Percentiles rank a stretch among this genome's conserved stretches.
phyloP scores from a whole-genome alignment of 768 basidiomycete genomes.

The Leccinum barrowsii region DNA sequence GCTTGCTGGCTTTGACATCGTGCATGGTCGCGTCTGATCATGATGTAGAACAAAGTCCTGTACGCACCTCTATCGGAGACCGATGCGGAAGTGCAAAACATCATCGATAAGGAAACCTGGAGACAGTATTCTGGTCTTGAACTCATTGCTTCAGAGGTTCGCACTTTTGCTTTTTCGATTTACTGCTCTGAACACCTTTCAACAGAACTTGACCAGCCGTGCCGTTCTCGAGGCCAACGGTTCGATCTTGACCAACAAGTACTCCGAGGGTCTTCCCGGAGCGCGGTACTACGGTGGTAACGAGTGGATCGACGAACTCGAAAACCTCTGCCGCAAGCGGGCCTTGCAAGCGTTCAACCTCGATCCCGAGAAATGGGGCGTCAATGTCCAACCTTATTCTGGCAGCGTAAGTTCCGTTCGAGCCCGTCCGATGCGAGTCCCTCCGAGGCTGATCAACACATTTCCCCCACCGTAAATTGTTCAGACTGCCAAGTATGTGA shows the following conservation, averaged over 20 bases:
- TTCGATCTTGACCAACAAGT: slow-evolving; percentile 98
- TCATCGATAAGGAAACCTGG: slow-evolving; percentile 99
- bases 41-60: slow-evolving; percentile 79
- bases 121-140: slow-evolving; percentile 96
- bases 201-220: slow-evolving; percentile 90
- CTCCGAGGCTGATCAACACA: slow-evolving; percentile 11
- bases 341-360: slow-evolving; percentile 96
- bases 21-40: not conserved
- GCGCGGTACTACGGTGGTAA: slow-evolving; percentile 98
- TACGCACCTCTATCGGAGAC: slow-evolving; percentile 86
- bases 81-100: slow-evolving; percentile 93
- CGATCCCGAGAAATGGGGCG: slow-evolving; percentile 90
- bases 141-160: slow-evolving; percentile 97
- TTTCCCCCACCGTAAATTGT: not conserved
- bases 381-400: slow-evolving; percentile 99
- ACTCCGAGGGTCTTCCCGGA: slow-evolving; percentile 98
- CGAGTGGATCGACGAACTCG: slow-evolving; percentile 96
- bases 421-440: slow-evolving; percentile 11
- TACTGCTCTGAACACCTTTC: not conserved
- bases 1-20: not conserved
- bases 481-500: slow-evolving; percentile 82
- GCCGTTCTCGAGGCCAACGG: slow-evolving; percentile 99
- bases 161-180: slow-evolving; percentile 8
- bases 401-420: slow-evolving; percentile 64
- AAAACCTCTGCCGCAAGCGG: slow-evolving; percentile 90